These are phyloP conservation scores for Phytopythium delawarense DNA, from an alignment of 352 stramenopile species.

Conservation along the genomic window DNA sequence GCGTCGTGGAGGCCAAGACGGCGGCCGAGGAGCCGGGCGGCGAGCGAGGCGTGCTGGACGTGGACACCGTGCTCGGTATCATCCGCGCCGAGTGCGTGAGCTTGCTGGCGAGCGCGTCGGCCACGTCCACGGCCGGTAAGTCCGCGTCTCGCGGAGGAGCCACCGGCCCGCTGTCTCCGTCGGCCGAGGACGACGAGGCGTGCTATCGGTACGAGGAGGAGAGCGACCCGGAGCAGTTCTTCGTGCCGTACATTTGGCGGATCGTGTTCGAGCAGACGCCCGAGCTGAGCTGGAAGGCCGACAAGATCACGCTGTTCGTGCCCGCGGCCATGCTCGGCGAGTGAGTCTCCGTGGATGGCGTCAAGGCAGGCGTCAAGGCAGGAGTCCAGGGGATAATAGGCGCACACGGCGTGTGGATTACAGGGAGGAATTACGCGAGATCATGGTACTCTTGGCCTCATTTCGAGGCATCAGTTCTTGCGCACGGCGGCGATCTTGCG, in stretches of 20 bases:
- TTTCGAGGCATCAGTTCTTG: conserved; percentile 41
- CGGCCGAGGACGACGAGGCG: conserved; percentile 43
- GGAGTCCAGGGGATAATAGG: background rate
- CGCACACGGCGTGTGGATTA: background rate
- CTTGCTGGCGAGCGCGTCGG: conserved; percentile 41
- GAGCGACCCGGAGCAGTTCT: conserved; percentile 66
- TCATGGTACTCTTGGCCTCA: background rate
- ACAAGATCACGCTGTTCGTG: conserved; percentile 79
- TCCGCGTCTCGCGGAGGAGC: background rate
- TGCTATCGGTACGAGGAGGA: conserved; percentile 82
- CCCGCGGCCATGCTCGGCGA: conserved; percentile 6
- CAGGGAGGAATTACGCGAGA: conserved; percentile 13
- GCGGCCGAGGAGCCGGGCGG: conserved; percentile 15
- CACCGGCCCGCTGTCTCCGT: background rate
- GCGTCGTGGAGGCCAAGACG: conserved; percentile 62
- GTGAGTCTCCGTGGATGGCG: background rate
- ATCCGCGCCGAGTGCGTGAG: conserved; percentile 72
- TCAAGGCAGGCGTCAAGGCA: no score
- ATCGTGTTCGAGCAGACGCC: conserved; percentile 67
- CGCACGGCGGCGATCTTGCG: conserved; percentile 73
- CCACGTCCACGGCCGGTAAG: conserved; percentile 10
- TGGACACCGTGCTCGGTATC: conserved; percentile 55
- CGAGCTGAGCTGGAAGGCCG: conserved; percentile 74
- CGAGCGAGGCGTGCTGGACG: conserved; percentile 48
- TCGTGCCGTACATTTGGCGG: conserved; percentile 77